Evolutionary conservation across 345 rosid genomes (phyloP), one percentile per base, ranked within the genome.

Genomic region (Clarkia xantiana): DNA sequence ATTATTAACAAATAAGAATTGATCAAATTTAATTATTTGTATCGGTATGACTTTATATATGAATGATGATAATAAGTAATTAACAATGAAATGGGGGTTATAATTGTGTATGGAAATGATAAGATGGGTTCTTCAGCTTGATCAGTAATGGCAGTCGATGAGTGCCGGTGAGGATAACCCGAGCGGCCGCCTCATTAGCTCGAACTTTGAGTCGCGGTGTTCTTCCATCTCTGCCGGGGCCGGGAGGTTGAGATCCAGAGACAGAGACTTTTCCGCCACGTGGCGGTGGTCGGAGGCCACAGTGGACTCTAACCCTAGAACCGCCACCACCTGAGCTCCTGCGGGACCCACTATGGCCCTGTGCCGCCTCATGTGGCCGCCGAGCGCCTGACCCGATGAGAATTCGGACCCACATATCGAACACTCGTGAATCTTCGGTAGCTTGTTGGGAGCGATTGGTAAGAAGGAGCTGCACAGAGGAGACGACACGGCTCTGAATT

Each of bases 341-440:
- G 58, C 17, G 2, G 55, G 54, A 1, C 71, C 63, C 0, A 67
- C 49, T 10, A 53, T 57, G 6, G 82, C 57, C 46, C 96, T 77
- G 42, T 93, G 99, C 65, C 99, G 68, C 57, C 99, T 82, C 96
- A 93, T 93, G 73, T 93, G 99, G 10, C 99, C 96, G 1, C 99
- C 99, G 3, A 93, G 77, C 1, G 99, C 99, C 71, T 93, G 99
- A 1, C 99, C 99, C 0, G 96, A 87, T 10, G 67, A 60, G 62
- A 93, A 93, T 62, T 84, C 94, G 3, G 94, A 75, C 14, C 99
- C 96, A 11, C 99, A 87, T 42, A 87, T 75, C n/a, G 77, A 81
- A 63, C 99, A 93, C 78, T 78, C 99, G 47, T 93, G 99, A 64
- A 80, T 73, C 66, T 83, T 68, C 14, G 54, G 63, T 10, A n/a